phyloP scores from a whole-genome alignment of 2,329 filamentous ascomycete species.

The Talaromyces sp. region DNA sequence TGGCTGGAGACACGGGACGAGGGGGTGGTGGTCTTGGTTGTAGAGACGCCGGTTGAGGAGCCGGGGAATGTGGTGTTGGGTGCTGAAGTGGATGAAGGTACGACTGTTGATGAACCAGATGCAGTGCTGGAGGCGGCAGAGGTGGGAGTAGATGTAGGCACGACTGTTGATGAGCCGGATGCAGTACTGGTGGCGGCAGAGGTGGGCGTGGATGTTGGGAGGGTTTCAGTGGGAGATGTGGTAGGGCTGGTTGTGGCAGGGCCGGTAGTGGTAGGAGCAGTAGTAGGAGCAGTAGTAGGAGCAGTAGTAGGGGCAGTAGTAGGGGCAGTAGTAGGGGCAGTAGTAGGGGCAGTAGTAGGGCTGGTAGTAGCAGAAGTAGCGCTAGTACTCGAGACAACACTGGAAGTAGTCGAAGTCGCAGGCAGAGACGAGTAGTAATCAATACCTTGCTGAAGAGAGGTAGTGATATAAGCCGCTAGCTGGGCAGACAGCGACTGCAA shows the following conservation, averaged over 20 bases:
- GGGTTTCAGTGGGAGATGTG: background rate
- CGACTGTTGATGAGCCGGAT: background rate
- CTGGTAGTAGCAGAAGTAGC: background rate
- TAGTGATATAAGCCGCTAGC: constrained; percentile 30
- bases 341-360: background rate
- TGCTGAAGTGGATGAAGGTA: background rate
- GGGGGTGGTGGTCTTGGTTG: background rate
- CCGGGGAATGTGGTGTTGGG: background rate
- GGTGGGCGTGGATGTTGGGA: too few species aligned
- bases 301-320: background rate
- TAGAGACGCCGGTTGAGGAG: background rate
- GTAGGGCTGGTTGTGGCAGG: background rate
- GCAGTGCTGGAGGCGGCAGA: background rate
- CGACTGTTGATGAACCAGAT: background rate
- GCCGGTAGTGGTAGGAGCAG: background rate
- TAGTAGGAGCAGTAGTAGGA: background rate
- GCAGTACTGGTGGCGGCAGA: too few species aligned
- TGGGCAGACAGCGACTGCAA: background rate
- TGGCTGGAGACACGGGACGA: background rate
- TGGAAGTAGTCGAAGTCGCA: background rate
- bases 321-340: background rate
- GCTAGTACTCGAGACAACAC: background rate
- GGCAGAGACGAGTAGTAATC: constrained; percentile 23
- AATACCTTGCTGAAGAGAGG: constrained; percentile 31
- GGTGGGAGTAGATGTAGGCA: background rate